Conservation (phyloP, 495 filamentous ascomycete species). For the Penicillium roqueforti region DNA sequence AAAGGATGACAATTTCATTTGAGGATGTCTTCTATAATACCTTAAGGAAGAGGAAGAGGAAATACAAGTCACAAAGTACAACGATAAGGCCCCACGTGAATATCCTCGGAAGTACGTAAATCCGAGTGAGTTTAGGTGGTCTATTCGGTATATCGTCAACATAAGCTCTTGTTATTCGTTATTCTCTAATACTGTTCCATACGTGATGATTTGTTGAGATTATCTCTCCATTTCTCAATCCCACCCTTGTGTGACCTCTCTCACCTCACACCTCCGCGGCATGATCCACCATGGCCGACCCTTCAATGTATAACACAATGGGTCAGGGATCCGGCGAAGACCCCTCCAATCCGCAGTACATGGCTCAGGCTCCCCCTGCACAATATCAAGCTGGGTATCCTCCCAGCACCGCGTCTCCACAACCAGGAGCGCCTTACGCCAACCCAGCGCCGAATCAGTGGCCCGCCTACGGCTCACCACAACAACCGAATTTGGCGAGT, state of each 20-base stretch:
- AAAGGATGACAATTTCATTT: not conserved
- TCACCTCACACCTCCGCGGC: constrained; percentile 9
- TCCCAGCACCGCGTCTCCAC: constrained; percentile 58
- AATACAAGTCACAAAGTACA: not conserved
- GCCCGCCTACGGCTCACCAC: constrained; percentile 42
- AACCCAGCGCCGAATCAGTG: constrained; percentile 36
- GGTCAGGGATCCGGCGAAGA: constrained; percentile 59
- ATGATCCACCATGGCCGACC: constrained; percentile 63
- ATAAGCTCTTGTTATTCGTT: constrained; percentile 6
- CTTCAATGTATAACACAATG: constrained; percentile 70
- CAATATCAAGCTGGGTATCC: constrained; percentile 31
- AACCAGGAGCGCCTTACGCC: constrained; percentile 49
- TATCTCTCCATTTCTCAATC: constrained; percentile 1
- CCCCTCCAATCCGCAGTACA: constrained; percentile 54
- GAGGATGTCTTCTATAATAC: not conserved
- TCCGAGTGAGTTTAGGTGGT: constrained; percentile 39
- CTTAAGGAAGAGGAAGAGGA: not conserved
- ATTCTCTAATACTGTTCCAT: constrained; percentile 9
- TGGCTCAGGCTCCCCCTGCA: constrained; percentile 49
- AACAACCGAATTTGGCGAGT: constrained; percentile 25
- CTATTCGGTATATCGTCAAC: constrained; percentile 33
- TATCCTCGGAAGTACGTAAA: constrained; percentile 33
- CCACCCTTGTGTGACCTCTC: not conserved
- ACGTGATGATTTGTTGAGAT: constrained; percentile 14
- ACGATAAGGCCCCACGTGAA: constrained; percentile 14